Percentiles rank a stretch among this genome's conserved stretches.
These are phyloP conservation scores for Saussurea involucrata DNA, from an alignment of 129 eudicot genomes.

Conservation along the genomic window DNA sequence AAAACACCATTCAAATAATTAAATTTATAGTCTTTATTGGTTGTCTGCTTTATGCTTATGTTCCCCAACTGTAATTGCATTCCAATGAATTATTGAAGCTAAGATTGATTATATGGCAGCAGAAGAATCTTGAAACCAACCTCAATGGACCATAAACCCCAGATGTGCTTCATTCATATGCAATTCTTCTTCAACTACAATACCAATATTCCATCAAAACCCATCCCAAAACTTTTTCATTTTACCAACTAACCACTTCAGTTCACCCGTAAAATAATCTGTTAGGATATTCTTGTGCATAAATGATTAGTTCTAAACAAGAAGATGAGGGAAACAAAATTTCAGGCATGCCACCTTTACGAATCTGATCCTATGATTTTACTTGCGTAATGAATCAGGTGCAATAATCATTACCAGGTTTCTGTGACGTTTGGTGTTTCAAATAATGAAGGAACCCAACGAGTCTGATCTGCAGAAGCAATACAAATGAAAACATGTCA, in stretches of 20 bases:
- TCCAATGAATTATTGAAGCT: constrained; percentile 22
- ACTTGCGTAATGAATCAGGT: neutral
- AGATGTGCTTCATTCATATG: constrained; percentile 13
- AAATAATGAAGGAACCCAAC: neutral
- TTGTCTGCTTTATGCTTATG: constrained; percentile 22
- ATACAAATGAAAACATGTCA: neutral
- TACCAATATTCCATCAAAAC: neutral
- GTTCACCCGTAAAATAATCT: neutral
- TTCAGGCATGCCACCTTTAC: neutral
- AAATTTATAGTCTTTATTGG: neutral
- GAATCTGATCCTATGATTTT: neutral
- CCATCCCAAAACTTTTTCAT: neutral
- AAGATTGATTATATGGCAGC: constrained; percentile 1
- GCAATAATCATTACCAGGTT: constrained; percentile 9
- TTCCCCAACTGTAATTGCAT: constrained; percentile 26
- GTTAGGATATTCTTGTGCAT: neutral
- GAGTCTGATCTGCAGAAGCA: constrained; percentile 1
- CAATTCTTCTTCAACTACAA: neutral
- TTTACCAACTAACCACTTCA: neutral
- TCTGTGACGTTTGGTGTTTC: neutral
- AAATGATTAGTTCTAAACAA: neutral
- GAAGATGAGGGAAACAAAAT: constrained; percentile 16
- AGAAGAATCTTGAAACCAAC: constrained; percentile 8
- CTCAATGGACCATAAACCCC: constrained; percentile 18
- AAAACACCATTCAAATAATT: neutral